Conservation (phyloP, 805 yeast genomes). For the Ogataea thermomethanolica region DNA sequence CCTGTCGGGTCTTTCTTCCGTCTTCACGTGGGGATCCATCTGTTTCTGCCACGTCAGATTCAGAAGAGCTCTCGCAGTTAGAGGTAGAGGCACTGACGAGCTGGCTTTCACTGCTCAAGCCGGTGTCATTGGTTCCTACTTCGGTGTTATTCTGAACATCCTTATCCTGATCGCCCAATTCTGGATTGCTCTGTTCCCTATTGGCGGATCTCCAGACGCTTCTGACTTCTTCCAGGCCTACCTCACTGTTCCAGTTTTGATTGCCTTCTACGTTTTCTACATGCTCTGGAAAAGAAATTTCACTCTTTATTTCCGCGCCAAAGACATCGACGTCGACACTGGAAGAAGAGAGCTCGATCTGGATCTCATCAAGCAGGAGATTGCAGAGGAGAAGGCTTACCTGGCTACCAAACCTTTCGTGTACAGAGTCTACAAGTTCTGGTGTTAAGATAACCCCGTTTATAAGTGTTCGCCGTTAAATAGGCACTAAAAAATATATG, state of each 20-base stretch:
- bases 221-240: slow-evolving; percentile 60
- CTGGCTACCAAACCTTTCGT: slow-evolving; percentile 44
- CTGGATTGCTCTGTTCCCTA: slow-evolving; percentile 78
- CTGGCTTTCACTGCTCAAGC: slow-evolving; percentile 61
- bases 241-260: slow-evolving; percentile 59
- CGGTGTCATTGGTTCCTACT: slow-evolving; percentile 65
- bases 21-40: slow-evolving; percentile 77
- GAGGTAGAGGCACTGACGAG: slow-evolving; percentile 69
- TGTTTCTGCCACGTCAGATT: slow-evolving; percentile 67
- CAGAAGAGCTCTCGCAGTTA: slow-evolving; percentile 60
- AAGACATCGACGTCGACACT: slow-evolving; percentile 55
- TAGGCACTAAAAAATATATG: slow-evolving; percentile 3
- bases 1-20: slow-evolving; percentile 72
- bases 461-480: slow-evolving; percentile 4
- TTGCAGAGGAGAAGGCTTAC: slow-evolving; percentile 53
- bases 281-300: slow-evolving; percentile 42
- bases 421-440: slow-evolving; percentile 51
- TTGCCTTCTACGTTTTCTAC: slow-evolving; percentile 43
- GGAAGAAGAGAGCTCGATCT: slow-evolving; percentile 62
- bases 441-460: slow-evolving; percentile 40
- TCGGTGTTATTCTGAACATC: slow-evolving; percentile 55
- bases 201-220: slow-evolving; percentile 51
- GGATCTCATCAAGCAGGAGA: slow-evolving; percentile 53
- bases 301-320: slow-evolving; percentile 40
- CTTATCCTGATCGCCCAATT: slow-evolving; percentile 71